Evolutionary conservation across 2,329 filamentous ascomycete species (phyloP).

Genomic region (Alternaria ventricosa): DNA sequence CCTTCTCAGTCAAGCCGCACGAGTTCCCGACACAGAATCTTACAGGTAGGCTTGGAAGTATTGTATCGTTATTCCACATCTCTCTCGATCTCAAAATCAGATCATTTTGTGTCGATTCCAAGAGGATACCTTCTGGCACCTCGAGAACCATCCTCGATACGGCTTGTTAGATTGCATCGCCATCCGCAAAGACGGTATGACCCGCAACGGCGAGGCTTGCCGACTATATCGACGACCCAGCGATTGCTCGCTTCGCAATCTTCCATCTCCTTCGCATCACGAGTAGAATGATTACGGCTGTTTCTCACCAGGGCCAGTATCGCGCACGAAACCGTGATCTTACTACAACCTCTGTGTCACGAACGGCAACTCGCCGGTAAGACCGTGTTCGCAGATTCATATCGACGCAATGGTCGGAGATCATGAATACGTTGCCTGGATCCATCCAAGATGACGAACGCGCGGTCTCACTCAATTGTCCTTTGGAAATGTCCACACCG

Average conservation of each 20-base stretch:
- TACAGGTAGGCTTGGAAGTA: background rate
- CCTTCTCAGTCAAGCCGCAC: background rate
- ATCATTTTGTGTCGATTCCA: background rate
- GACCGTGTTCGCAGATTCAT: constrained; percentile 10
- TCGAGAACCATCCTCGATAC: background rate
- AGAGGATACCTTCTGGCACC: background rate
- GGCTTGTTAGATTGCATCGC: background rate
- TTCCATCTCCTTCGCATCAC: background rate
- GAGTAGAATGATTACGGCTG: background rate
- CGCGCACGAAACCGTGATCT: background rate
- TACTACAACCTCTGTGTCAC: background rate
- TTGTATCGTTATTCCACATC: background rate
- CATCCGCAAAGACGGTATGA: background rate
- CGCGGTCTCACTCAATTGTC: constrained; percentile 52
- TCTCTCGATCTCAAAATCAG: background rate
- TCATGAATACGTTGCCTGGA: too few species aligned
- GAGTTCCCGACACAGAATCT: background rate
- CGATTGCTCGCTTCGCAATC: background rate
- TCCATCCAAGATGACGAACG: constrained; percentile 53
- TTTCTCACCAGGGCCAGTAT: background rate
- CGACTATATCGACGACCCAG: background rate
- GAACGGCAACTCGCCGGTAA: background rate
- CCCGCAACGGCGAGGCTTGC: background rate
- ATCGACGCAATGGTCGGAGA: too few species aligned
- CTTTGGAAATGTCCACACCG: constrained; percentile 53